Percentiles rank a stretch among this genome's conserved stretches.
Evolutionary conservation across 495 filamentous ascomycete genomes (phyloP).

Genomic region (Xylaria longipes): DNA sequence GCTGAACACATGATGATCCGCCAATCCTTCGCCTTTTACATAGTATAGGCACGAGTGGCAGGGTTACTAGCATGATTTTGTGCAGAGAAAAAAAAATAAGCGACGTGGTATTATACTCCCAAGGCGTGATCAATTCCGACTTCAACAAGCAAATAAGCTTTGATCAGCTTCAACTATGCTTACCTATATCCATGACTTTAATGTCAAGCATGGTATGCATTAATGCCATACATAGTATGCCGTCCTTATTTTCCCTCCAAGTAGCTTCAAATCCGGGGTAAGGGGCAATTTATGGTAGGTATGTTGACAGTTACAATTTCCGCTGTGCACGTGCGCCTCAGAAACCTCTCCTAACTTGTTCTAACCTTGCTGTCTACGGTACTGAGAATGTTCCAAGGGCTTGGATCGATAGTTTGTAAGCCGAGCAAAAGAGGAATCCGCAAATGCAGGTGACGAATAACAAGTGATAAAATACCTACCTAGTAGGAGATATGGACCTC

Average conservation of each 20-base stretch:
- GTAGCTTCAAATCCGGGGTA: not conserved
- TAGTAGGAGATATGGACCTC: not conserved
- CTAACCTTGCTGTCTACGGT: not conserved
- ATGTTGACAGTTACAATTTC: not conserved
- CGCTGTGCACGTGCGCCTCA: not conserved
- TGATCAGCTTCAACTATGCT: not conserved
- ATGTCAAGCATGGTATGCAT: not conserved
- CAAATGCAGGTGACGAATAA: not conserved
- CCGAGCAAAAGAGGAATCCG: not conserved
- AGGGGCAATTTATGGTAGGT: not conserved
- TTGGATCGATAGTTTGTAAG: not conserved
- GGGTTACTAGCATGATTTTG: slow-evolving; percentile 8
- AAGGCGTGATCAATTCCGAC: not conserved
- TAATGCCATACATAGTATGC: not conserved
- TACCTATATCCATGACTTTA: not conserved
- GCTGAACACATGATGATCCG: slow-evolving; percentile 14
- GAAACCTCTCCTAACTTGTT: not conserved
- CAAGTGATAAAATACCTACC: not conserved
- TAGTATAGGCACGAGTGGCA: not conserved
- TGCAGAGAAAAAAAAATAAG: not conserved
- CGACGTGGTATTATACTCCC: not conserved
- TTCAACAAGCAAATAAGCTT: not conserved
- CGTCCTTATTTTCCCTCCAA: not conserved
- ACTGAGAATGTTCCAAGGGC: not conserved
- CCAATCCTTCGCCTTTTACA: not conserved